phyloP scores from a whole-genome alignment of 1,284 basidiomycete genomes.

The Blastosporella zonata region DNA sequence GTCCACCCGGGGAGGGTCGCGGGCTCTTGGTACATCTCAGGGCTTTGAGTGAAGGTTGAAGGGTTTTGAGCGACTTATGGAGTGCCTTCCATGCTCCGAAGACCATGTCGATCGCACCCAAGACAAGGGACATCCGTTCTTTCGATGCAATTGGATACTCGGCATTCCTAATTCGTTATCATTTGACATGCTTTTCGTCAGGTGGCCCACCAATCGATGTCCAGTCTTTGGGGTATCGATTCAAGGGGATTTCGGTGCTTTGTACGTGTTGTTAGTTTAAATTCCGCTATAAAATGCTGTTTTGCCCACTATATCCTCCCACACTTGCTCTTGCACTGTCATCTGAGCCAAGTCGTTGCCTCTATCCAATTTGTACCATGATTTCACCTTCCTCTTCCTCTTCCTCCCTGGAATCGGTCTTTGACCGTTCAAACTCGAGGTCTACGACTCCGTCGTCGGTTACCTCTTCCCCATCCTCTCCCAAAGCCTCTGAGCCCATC shows the following conservation, averaged over 20 bases:
- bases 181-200: conserved; percentile 1
- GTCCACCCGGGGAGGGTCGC: background rate
- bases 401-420: conserved; percentile 25
- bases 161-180: conserved; percentile 10
- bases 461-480: conserved; percentile 11
- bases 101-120: conserved; percentile 3
- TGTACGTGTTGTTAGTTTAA: conserved; percentile 30
- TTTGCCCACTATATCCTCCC: conserved; percentile 6
- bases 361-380: conserved; percentile 12
- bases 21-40: background rate
- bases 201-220: conserved; percentile 3
- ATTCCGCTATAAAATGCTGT: conserved; percentile 28
- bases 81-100: background rate
- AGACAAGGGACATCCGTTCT: background rate
- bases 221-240: conserved; percentile 12
- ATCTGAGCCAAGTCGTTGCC: background rate
- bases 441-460: conserved; percentile 32
- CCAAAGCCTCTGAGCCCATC: conserved; percentile 7
- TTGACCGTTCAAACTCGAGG: conserved; percentile 28
- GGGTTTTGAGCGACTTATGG: background rate
- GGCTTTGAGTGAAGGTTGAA: background rate
- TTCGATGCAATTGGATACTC: background rate
- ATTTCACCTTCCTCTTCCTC: conserved; percentile 28
- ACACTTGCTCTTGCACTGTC: conserved; percentile 3
- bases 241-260: conserved; percentile 17